Evolutionary conservation across 108 stramenopile genomes (phyloP), one percentile per base, ranked within the genome.

Genomic region (Conticribra weissflogii): DNA sequence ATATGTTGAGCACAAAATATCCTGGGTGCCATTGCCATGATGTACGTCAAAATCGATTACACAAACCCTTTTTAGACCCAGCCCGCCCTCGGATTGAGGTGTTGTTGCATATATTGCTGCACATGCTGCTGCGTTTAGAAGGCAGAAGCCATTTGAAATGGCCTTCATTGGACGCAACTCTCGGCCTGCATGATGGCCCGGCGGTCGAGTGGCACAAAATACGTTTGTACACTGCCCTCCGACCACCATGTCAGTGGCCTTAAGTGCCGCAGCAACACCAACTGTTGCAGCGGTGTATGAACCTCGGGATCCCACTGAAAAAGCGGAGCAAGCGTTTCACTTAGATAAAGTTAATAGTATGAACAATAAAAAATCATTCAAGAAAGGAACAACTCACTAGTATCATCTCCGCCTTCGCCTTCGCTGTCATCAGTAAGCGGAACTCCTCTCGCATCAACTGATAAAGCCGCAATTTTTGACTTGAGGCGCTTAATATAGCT

Each of bases 21-120:
- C 95, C 55, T 96, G 91, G 18, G 95, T 96, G 0, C 97, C 97
- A 76, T 97, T 96, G 12, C 97, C 97, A 69, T 97, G 97, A 67
- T 97, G 97, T 14, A 97, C 91, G 71, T 97, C 97, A 77, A 97
- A 88, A 76, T 97, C 97, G 23, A 97, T 92, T 27, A 96, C 84
- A 68, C 92, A 93, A 0, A 95, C 93, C 18, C 96, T 76, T 8
- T 83, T 76, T 7, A 97, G 75, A 17, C 95, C 91, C 31, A 85
- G 79, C 9, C 94, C 94, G 31, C 92, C 90, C 44, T 91, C 86
- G 7, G 86, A 81, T 22, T 81, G 66, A 15, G 93, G 82, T 24
- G 92, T 56, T 33, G 92, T 82, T 30, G 99, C 99, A 81, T 98
- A 96, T 16, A 96, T 85, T 22, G 99, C 98, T 24, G 92, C 97